These are phyloP conservation scores for Nicotiana sylvestris DNA, from an alignment of 257 asterid species.

Conservation along the genomic window DNA sequence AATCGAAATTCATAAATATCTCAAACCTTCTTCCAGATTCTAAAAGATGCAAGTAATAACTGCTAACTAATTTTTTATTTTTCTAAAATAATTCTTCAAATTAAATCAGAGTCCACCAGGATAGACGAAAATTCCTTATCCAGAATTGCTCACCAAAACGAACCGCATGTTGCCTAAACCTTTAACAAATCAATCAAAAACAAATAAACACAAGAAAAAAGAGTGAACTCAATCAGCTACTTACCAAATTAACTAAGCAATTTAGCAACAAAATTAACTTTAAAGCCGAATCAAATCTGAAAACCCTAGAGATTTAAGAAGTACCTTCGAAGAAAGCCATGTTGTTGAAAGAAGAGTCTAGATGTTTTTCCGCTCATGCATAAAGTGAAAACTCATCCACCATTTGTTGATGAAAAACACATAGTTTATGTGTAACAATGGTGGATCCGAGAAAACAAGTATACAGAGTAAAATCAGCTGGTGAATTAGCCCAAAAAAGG, in stretches of 20 bases:
- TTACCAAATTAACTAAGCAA: not conserved
- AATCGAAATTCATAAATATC: constrained; percentile 1
- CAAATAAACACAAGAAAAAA: not conserved
- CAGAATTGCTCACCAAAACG: constrained; percentile 40
- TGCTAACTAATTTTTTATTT: not conserved
- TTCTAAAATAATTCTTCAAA: not conserved
- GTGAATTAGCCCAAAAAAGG: too few species aligned
- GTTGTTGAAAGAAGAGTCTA: too few species aligned
- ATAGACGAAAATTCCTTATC: constrained; percentile 28
- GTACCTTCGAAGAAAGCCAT: too few species aligned
- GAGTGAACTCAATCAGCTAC: not conserved
- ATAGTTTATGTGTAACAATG: too few species aligned
- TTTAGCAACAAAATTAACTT: not conserved
- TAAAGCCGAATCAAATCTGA: not conserved
- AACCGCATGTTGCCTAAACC: constrained; percentile 45
- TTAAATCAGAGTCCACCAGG: constrained; percentile 32
- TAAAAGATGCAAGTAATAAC: not conserved
- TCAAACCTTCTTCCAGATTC: not conserved
- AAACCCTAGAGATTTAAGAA: too few species aligned
- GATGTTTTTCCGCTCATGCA: too few species aligned
- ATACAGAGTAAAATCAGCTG: too few species aligned
- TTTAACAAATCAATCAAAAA: constrained; percentile 23
- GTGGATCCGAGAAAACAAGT: too few species aligned
- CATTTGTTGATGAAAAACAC: too few species aligned
- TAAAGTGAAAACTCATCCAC: too few species aligned